Base-by-base conservation (phyloP, 164 flowering plant species). In the Saururus chinensis region DNA sequence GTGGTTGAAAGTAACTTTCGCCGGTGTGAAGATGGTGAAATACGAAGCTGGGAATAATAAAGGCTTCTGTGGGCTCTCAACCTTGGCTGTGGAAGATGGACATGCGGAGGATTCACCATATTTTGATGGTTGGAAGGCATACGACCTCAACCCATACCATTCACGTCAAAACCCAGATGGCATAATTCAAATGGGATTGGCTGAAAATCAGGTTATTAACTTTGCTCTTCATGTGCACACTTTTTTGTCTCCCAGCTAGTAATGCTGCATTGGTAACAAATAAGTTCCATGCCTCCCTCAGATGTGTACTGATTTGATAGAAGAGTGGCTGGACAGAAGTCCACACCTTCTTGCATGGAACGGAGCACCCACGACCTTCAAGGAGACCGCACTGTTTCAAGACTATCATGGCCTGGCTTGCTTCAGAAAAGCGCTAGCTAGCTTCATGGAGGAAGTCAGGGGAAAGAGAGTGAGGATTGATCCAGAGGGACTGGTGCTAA, bases 151-250 rank as follows among this genome's bases (percentile, higher is more conserved):
- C 68, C 84, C 80, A 19, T 87, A 77, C 57, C 68, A 84, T 56
- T 57, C 55, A 17, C 35, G 64, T 22, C n/a, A 19, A 9, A 84
- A 83, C 45, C 88, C 90, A 21, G 25, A 66, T 59, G 93, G 88
- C 1, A 56, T 84, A 60, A 75, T 87, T 53, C 85, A 87, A 76
- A 86, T 87, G 56, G 89, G 93, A 17, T 67, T 87, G 58, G 70
- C 89, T 19, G 93, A 84, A 62, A 87, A 84, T 70, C 73, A 74
- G 73, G 90, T 87, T 48, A 57, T 56, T 19, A 40, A 35, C 22
- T 9, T 21, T 8, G 5, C 8, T 25, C 60, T 14, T 22, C 0
- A 41, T 41, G 8, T 41, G 12, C 45, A 9, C 8, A 41, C 45
- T 41, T 0, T 41, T 41, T 41, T 41, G 45, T 41, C 12, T 13